phyloP scores from a whole-genome alignment of 805 yeast species.

The Torulaspora quercuum region DNA sequence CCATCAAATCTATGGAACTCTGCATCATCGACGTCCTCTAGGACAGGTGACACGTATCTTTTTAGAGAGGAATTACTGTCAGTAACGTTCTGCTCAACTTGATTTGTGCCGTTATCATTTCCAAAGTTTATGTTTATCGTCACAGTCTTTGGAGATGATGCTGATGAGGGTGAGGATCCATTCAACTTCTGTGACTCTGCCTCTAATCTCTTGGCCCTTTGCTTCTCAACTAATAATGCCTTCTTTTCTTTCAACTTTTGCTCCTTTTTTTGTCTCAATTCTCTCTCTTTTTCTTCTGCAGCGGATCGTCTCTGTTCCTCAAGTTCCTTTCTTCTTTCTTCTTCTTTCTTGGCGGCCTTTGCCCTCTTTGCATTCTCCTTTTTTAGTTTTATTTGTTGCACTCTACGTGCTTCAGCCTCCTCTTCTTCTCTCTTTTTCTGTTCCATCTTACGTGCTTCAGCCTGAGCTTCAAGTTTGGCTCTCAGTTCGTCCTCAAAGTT shows the following conservation, averaged over 20 bases:
- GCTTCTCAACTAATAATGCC: slow-evolving; percentile 8
- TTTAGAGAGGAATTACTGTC: slow-evolving; percentile 6
- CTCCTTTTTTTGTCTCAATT: slow-evolving; percentile 2
- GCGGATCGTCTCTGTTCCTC: slow-evolving; percentile 7
- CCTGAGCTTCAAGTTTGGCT: slow-evolving; percentile 5
- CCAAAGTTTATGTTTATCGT: slow-evolving; percentile 13
- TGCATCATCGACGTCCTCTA: slow-evolving; percentile 38
- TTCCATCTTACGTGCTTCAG: slow-evolving; percentile 1
- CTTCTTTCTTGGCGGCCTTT: slow-evolving; percentile 1
- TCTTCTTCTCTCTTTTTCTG: neutral
- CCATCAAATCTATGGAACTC: slow-evolving; percentile 30
- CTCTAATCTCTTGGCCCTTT: slow-evolving; percentile 10
- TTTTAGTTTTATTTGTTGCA: too few relatives aligned
- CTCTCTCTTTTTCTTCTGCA: slow-evolving; percentile 6
- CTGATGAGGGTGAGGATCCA: neutral
- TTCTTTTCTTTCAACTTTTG: slow-evolving; percentile 12
- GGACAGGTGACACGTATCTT: slow-evolving; percentile 19
- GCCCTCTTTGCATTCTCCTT: slow-evolving; percentile 1
- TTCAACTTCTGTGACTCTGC: slow-evolving; percentile 2
- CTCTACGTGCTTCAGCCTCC: slow-evolving; percentile 5
- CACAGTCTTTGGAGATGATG: slow-evolving; percentile 11
- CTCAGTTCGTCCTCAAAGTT: slow-evolving; percentile 1
- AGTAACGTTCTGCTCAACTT: neutral
- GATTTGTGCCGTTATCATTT: slow-evolving; percentile 3
- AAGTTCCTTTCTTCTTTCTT: slow-evolving; percentile 4